These are phyloP conservation scores for Dendrobium huoshanense DNA, from an alignment of 106 monocot genomes.

Conservation along the genomic window DNA sequence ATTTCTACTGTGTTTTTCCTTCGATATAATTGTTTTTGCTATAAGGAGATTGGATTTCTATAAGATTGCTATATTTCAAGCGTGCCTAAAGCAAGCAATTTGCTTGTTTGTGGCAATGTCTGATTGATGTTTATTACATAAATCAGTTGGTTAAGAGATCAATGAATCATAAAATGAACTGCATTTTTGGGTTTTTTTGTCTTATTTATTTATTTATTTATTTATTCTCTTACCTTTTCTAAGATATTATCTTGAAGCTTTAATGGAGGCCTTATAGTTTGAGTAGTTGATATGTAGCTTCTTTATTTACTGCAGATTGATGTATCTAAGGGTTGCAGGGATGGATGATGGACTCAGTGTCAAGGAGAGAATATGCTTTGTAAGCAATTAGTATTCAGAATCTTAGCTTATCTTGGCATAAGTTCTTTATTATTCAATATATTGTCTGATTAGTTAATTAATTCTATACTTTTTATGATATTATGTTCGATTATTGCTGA, in stretches of 20 bases:
- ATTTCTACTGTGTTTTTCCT: no score
- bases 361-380: slow-evolving; percentile 87
- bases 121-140: background rate
- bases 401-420: background rate
- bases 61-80: no score
- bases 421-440: background rate
- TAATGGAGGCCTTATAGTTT: background rate
- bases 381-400: slow-evolving; percentile 32
- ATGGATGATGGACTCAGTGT: slow-evolving; percentile 85
- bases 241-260: background rate
- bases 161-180: background rate
- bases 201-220: background rate
- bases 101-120: background rate
- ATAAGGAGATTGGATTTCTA: no score
- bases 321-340: slow-evolving; percentile 73
- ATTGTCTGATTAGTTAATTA: background rate
- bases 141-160: no score
- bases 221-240: background rate
- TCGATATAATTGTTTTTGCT: no score
- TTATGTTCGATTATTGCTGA: background rate
- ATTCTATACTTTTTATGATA: background rate
- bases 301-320: slow-evolving; percentile 38
- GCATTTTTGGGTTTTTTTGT: background rate
- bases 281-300: slow-evolving; percentile 6
- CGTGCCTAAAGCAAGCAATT: background rate